Conservation (phyloP, 1,284 basidiomycete genomes). For the Tilletia walkeri region DNA sequence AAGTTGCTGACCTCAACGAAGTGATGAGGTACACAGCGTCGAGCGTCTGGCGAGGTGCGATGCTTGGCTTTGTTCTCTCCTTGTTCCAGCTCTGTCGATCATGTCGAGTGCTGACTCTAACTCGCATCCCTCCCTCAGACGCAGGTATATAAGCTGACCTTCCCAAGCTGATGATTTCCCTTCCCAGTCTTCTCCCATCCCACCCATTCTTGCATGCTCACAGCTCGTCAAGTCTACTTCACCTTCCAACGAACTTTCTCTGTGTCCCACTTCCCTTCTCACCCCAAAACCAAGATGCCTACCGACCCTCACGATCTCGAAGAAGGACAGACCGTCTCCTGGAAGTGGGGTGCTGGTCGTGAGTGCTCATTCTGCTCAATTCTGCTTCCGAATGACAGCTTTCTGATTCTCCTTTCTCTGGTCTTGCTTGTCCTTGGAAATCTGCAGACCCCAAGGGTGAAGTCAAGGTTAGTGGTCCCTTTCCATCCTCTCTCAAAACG, state of each 20-base stretch:
- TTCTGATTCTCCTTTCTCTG: background rate
- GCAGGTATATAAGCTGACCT: background rate
- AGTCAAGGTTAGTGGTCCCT: too few relatives aligned
- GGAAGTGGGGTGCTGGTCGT: slow-evolving; percentile 36
- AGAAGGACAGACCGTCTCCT: slow-evolving; percentile 35
- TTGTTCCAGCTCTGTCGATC: background rate
- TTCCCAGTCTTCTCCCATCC: too few relatives aligned
- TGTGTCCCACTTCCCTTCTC: background rate
- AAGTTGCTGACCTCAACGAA: too few relatives aligned
- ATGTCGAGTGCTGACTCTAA: background rate
- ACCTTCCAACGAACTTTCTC: background rate
- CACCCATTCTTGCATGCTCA: too few relatives aligned
- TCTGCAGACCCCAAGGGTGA: slow-evolving; percentile 30
- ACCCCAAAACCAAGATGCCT: background rate
- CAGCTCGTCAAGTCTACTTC: too few relatives aligned
- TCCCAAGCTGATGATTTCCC: too few relatives aligned
- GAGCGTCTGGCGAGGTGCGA: too few relatives aligned
- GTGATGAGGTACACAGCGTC: too few relatives aligned
- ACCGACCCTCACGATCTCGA: slow-evolving; percentile 28
- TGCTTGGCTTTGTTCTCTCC: slow-evolving; percentile 8
- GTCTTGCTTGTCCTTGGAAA: background rate
- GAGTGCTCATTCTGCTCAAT: background rate
- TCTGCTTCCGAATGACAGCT: background rate
- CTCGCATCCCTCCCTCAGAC: background rate
- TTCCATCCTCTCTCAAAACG: too few relatives aligned